Percentiles rank a stretch among this genome's conserved stretches.
Evolutionary conservation across 129 eudicot species (phyloP).

Genomic region (Sambucus nigra): DNA sequence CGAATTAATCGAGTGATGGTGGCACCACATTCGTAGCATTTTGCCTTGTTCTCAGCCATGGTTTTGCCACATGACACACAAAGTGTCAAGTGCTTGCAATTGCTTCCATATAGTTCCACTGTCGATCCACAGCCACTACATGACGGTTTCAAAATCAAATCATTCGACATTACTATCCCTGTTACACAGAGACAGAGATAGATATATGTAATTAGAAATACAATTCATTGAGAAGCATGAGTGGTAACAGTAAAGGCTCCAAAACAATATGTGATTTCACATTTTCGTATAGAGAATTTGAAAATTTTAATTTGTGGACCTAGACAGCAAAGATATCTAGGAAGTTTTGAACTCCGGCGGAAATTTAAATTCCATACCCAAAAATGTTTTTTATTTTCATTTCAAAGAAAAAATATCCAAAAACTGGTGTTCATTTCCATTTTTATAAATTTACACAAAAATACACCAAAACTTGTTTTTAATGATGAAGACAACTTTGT

Average conservation of each 20-base stretch:
- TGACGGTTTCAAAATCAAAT: conserved; percentile 64
- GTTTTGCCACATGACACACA: conserved; percentile 71
- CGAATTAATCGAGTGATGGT: conserved; percentile 68
- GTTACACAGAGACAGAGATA: background rate
- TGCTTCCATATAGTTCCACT: conserved; percentile 77
- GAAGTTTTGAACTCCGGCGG: too few relatives aligned
- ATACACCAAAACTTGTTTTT: too few relatives aligned
- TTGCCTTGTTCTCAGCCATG: conserved; percentile 73
- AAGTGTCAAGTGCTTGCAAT: conserved; percentile 93
- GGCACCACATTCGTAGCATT: conserved; percentile 76
- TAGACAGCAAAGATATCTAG: too few relatives aligned
- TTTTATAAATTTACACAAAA: too few relatives aligned
- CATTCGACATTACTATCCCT: conserved; percentile 39
- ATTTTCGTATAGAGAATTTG: background rate
- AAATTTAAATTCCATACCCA: too few relatives aligned
- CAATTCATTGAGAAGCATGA: background rate
- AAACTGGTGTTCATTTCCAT: too few relatives aligned
- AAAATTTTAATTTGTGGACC: background rate
- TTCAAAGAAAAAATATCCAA: too few relatives aligned
- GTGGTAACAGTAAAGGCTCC: too few relatives aligned
- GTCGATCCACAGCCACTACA: conserved; percentile 71
- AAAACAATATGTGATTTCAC: background rate
- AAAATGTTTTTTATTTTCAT: too few relatives aligned
- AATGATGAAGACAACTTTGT: too few relatives aligned
- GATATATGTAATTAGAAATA: too few relatives aligned